Conservation (phyloP, 1,284 basidiomycete species). For the Bjerkandera adusta region DNA sequence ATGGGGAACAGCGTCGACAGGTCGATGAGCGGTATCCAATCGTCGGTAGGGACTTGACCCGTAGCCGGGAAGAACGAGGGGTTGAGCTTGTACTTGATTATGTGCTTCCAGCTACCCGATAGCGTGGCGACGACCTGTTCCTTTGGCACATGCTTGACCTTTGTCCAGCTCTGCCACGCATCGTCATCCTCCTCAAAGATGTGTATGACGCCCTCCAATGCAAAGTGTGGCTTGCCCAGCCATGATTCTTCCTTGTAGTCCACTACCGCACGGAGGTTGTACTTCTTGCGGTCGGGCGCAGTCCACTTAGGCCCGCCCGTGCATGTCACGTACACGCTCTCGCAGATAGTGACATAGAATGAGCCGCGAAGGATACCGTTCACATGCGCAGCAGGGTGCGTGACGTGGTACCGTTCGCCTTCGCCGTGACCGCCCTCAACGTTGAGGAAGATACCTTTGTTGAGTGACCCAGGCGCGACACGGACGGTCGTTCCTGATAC, state of each 20-base stretch:
- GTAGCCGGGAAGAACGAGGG: constrained; percentile 16
- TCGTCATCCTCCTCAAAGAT: constrained; percentile 65
- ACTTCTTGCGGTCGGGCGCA: constrained; percentile 27
- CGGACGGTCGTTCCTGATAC: constrained; percentile 84
- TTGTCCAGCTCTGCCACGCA: constrained; percentile 74
- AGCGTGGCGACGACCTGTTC: constrained; percentile 79
- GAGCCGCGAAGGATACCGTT: constrained; percentile 90
- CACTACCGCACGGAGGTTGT: constrained; percentile 76
- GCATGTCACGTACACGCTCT: constrained; percentile 83
- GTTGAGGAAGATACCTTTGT: constrained; percentile 86
- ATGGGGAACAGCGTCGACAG: constrained; percentile 73
- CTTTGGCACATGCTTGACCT: constrained; percentile 86
- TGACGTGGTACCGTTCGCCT: constrained; percentile 86
- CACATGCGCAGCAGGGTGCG: constrained; percentile 87
- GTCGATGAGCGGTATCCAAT: constrained; percentile 76
- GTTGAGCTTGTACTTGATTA: constrained; percentile 76
- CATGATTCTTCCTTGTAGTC: constrained; percentile 99
- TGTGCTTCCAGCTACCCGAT: constrained; percentile 87
- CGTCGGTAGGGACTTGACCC: constrained; percentile 38
- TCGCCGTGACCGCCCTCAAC: constrained; percentile 70
- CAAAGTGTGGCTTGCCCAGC: constrained; percentile 87
- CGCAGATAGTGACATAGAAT: constrained; percentile 87
- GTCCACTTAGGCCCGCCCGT: constrained; percentile 44
- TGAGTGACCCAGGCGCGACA: constrained; percentile 79
- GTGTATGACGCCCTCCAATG: constrained; percentile 90